A percentile compares a stretch with the other conserved stretches of the same genome.
Evolutionary conservation across 345 rosid species (phyloP).

Genomic region (Moricandia moricandioides): DNA sequence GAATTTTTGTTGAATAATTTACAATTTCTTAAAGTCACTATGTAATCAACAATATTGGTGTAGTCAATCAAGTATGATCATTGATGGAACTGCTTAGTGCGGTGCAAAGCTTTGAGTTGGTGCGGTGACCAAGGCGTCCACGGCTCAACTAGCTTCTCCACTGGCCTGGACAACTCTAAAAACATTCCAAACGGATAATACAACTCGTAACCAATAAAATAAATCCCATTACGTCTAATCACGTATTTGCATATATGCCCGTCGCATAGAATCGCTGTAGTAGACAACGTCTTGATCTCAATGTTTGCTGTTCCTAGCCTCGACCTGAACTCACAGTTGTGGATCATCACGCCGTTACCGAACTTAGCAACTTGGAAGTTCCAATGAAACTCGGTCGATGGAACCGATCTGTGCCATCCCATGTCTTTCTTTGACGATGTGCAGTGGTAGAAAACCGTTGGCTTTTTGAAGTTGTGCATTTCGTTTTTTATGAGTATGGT

Average conservation of each 20-base stretch:
- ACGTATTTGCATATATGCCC: conserved; percentile 19
- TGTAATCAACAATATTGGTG: too few relatives aligned
- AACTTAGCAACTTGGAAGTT: conserved; percentile 23
- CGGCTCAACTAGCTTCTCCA: conserved; percentile 28
- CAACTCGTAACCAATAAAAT: conserved; percentile 34
- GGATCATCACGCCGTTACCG: conserved; percentile 24
- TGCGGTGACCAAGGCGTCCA: conserved; percentile 35
- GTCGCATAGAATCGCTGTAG: conserved; percentile 27
- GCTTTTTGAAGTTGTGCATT: conserved; percentile 1
- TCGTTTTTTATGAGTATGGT: conserved; percentile 26
- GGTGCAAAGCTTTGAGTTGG: conserved; percentile 15
- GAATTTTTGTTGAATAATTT: not conserved
- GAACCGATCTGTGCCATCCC: conserved; percentile 29
- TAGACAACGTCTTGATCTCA: conserved; percentile 23
- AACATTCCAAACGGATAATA: conserved; percentile 26
- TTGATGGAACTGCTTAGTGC: not conserved
- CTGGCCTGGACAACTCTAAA: conserved; percentile 25
- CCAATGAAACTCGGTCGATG: conserved; percentile 26
- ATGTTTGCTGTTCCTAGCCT: conserved; percentile 15
- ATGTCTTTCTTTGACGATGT: conserved; percentile 23
- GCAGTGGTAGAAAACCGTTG: conserved; percentile 18
- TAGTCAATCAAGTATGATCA: too few relatives aligned
- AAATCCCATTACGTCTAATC: conserved; percentile 28
- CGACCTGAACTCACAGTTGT: conserved; percentile 25
- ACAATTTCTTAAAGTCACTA: too few relatives aligned